Evolutionary conservation across 2,329 filamentous ascomycete genomes (phyloP), one percentile per base, ranked within the genome.

Genomic region (Xylaria multiplex): DNA sequence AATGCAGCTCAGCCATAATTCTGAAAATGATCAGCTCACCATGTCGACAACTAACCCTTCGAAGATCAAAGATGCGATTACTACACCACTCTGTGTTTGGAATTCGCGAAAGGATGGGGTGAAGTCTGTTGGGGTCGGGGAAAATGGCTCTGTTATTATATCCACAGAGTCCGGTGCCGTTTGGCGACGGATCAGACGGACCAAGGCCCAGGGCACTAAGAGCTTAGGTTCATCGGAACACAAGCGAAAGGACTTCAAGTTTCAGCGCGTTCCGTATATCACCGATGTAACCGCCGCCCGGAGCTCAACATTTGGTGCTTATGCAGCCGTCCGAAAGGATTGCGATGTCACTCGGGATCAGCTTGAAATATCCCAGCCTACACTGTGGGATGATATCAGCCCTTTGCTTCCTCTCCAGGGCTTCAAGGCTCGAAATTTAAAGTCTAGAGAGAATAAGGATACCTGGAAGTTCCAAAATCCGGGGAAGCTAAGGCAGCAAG

Each of bases 101-200:
- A 92, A 91, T 35, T 90, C 94, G 2, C 90, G 91, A 71, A 97
- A 96, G 76, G 91, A 92, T 65, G 93, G 93, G 3, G 94, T 93
- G 35, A 87, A 88, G 59, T 97, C 97, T 65, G 93, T 97, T 1
- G 91, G 89, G 67, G 90, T 98, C 2, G 93, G 94, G 43, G 93
- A 97, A 76, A 91, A 98, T 77, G 96, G 94, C 2, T 97, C 94
- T 0, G 93, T 99, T 70, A 96, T 99, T 62, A 89, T 99, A 68
- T 95, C 93, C 70, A 99, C 96, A 0, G 87, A 93, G 66, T 95
- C 93, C 48, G 96, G 96, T 2, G 95, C 93, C 54, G 95, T 97
- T 0, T 99, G 95, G 95, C 90, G 90, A 71, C 90, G 95, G 65
- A 89, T 96, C 58, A 93, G 93, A 74, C 88, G 96, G 67, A 85